A percentile compares a stretch with the other conserved stretches of the same genome.
These are phyloP conservation scores for Erythrophleum ivorense DNA, from an alignment of 331 rosid genomes.

Conservation along the genomic window DNA sequence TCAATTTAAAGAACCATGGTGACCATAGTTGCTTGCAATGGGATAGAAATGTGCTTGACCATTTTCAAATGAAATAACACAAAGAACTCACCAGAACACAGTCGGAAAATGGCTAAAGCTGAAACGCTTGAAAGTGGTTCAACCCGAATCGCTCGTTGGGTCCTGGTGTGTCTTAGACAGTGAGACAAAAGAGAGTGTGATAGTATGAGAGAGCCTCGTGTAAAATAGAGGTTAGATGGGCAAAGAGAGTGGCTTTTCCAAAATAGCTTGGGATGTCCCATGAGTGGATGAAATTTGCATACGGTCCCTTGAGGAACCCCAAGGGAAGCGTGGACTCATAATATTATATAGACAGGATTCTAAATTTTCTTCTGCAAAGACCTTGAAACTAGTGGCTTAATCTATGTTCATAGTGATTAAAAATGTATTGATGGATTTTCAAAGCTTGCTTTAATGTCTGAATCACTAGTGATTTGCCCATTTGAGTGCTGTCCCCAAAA, in stretches of 20 bases:
- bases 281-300: conserved; percentile 77
- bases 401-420: neutral
- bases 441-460: neutral
- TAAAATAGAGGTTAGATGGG: conserved; percentile 47
- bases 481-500: conserved; percentile 2
- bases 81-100: conserved; percentile 41
- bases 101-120: too few species aligned
- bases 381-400: neutral
- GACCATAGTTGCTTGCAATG: neutral
- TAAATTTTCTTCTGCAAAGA: neutral
- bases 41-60: neutral
- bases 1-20: neutral
- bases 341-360: conserved; percentile 55
- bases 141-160: conserved; percentile 28
- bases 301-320: conserved; percentile 63
- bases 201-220: conserved; percentile 34
- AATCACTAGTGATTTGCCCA: neutral
- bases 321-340: conserved; percentile 50
- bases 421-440: neutral
- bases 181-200: neutral
- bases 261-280: conserved; percentile 69
- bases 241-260: conserved; percentile 62
- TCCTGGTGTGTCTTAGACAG: conserved; percentile 25
- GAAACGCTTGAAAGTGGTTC: too few species aligned
- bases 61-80: neutral